Conservation (phyloP, 495 filamentous ascomycete species). For the Aspergillus biplanus region DNA sequence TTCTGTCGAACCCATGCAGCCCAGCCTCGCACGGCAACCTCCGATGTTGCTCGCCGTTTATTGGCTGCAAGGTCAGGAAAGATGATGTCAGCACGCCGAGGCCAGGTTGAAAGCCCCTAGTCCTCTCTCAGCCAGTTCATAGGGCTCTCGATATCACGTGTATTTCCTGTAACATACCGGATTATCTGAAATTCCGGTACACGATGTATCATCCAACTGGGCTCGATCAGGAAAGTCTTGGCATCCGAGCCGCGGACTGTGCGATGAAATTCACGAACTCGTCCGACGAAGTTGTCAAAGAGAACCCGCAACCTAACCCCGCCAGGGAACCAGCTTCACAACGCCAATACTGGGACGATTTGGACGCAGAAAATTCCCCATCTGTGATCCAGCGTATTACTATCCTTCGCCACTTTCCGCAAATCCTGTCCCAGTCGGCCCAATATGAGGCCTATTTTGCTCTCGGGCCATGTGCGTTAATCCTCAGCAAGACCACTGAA, state of each 20-base stretch:
- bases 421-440: conserved; percentile 26
- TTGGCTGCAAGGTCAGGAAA: conserved; percentile 17
- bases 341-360: conserved; percentile 20
- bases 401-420: conserved; percentile 16
- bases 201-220: conserved; percentile 18
- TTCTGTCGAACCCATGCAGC: background rate
- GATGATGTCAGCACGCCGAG: conserved; percentile 17
- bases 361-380: conserved; percentile 25
- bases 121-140: background rate
- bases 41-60: background rate
- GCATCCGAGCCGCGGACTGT: conserved; percentile 44
- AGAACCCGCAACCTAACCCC: conserved; percentile 46
- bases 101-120: background rate
- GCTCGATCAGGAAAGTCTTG: conserved; percentile 42
- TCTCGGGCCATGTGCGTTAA: conserved; percentile 82
- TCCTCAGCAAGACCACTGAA: conserved; percentile 1
- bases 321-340: conserved; percentile 39
- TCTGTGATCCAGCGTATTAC: conserved; percentile 27
- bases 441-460: conserved; percentile 90
- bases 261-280: conserved; percentile 54
- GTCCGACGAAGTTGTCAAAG: conserved; percentile 42
- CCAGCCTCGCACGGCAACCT: background rate
- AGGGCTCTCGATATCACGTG: conserved; percentile 40
- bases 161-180: conserved; percentile 28
- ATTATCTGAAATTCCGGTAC: conserved; percentile 30